These are phyloP conservation scores for Candida yuanshanica DNA, from an alignment of 805 yeast species.

Conservation along the genomic window DNA sequence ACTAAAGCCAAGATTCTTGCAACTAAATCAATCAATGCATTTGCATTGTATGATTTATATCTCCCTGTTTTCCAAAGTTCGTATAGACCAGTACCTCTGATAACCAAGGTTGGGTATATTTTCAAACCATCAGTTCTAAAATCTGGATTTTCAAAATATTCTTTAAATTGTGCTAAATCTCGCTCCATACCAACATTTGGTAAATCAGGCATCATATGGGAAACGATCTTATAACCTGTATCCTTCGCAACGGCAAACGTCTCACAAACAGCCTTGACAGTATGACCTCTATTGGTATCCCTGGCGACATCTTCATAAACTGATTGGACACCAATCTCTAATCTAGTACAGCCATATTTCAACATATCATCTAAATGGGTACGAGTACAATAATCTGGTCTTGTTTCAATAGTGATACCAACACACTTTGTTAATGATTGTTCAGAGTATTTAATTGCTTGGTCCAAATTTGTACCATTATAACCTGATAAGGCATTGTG, in stretches of 20 bases:
- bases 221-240: slow-evolving; percentile 95
- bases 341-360: slow-evolving; percentile 91
- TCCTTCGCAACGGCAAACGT: slow-evolving; percentile 96
- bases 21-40: slow-evolving; percentile 87
- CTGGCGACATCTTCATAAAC: slow-evolving; percentile 98
- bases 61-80: slow-evolving; percentile 97
- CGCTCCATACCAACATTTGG: slow-evolving; percentile 99
- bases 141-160: slow-evolving; percentile 94
- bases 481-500: slow-evolving; percentile 95
- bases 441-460: slow-evolving; percentile 86
- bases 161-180: slow-evolving; percentile 91
- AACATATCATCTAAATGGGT: slow-evolving; percentile 95
- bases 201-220: slow-evolving; percentile 99
- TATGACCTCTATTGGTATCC: slow-evolving; percentile 97
- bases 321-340: slow-evolving; percentile 96
- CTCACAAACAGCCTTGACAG: slow-evolving; percentile 92
- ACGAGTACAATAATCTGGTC: slow-evolving; percentile 97
- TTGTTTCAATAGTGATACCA: slow-evolving; percentile 95
- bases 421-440: slow-evolving; percentile 96
- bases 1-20: slow-evolving; percentile 94
- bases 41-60: slow-evolving; percentile 91
- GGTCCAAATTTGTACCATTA: slow-evolving; percentile 81
- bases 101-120: slow-evolving; percentile 92
- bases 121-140: slow-evolving; percentile 96
- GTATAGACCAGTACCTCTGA: slow-evolving; percentile 94